Percentiles rank a stretch among this genome's conserved stretches.
phyloP scores from a whole-genome alignment of 768 basidiomycete genomes.

The Rhodocollybia butyracea region DNA sequence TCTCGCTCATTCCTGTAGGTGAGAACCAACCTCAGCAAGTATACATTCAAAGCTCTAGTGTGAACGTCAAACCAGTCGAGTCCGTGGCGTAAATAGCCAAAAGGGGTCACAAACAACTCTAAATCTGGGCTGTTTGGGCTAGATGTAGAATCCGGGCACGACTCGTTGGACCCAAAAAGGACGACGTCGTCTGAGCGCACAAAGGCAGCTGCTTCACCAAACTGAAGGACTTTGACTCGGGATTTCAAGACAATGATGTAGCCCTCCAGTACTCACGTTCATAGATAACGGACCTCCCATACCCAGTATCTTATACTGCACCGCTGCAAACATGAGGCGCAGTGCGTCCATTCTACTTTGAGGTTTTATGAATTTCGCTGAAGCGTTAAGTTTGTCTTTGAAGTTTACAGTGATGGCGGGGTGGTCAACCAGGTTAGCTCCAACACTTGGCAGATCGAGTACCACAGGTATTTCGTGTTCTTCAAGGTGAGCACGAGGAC shows the following conservation, averaged over 20 bases:
- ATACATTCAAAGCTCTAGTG: slow-evolving; percentile 34
- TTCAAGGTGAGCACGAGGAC: slow-evolving; percentile 56
- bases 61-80: slow-evolving; percentile 33
- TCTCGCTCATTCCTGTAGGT: neutral
- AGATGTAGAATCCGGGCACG: slow-evolving; percentile 33
- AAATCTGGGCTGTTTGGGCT: slow-evolving; percentile 38
- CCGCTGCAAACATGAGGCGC: slow-evolving; percentile 28
- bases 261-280: slow-evolving; percentile 49
- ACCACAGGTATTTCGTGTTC: slow-evolving; percentile 52
- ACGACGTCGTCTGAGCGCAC: slow-evolving; percentile 43
- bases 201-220: slow-evolving; percentile 52
- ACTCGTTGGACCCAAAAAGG: slow-evolving; percentile 38
- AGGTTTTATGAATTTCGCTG: slow-evolving; percentile 38
- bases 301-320: slow-evolving; percentile 40
- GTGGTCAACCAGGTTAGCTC: slow-evolving; percentile 72
- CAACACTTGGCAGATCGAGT: slow-evolving; percentile 70
- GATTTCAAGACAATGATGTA: no score
- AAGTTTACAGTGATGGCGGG: slow-evolving; percentile 48
- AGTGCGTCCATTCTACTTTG: slow-evolving; percentile 19
- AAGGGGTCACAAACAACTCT: slow-evolving; percentile 36
- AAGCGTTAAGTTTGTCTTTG: slow-evolving; percentile 46
- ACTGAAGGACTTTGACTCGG: slow-evolving; percentile 18
- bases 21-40: slow-evolving; percentile 28
- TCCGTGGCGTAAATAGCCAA: slow-evolving; percentile 41
- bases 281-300: slow-evolving; percentile 46